Evolutionary conservation across 2,329 filamentous ascomycete genomes (phyloP).

Genomic region (Escovopsis sp.): DNA sequence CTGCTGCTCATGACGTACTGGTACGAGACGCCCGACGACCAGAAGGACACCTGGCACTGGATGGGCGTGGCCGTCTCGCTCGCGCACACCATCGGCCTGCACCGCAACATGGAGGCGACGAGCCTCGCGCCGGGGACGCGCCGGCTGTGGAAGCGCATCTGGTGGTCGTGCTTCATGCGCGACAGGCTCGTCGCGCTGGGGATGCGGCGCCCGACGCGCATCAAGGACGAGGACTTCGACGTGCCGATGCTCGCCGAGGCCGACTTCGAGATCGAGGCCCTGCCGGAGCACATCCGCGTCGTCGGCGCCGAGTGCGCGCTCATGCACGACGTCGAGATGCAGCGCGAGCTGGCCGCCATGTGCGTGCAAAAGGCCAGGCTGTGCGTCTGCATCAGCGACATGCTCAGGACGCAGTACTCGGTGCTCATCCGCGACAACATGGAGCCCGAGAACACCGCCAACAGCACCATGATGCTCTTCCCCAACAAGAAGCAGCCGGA

Average conservation of each 20-base stretch:
- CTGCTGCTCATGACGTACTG: conserved; percentile 90
- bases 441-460: conserved; percentile 60
- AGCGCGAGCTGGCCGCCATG: conserved; percentile 68
- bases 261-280: conserved; percentile 65
- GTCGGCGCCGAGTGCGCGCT: conserved; percentile 56
- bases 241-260: conserved; percentile 74
- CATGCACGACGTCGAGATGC: conserved; percentile 54
- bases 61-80: conserved; percentile 92
- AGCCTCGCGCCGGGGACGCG: conserved; percentile 60
- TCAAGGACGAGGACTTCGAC: conserved; percentile 87
- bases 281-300: conserved; percentile 52
- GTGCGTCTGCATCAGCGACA: conserved; percentile 76
- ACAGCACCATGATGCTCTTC: conserved; percentile 73
- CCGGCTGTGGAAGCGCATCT: conserved; percentile 84
- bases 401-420: conserved; percentile 83
- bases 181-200: conserved; percentile 84
- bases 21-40: conserved; percentile 93
- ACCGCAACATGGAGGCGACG: conserved; percentile 67
- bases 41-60: conserved; percentile 98
- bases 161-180: conserved; percentile 96
- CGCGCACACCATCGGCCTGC: conserved; percentile 83
- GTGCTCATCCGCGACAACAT: conserved; percentile 74
- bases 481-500: conserved; percentile 72
- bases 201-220: conserved; percentile 82
- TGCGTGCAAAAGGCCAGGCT: conserved; percentile 86